phyloP scores from a whole-genome alignment of 768 basidiomycete genomes.

The Tephrocybe sp. region DNA sequence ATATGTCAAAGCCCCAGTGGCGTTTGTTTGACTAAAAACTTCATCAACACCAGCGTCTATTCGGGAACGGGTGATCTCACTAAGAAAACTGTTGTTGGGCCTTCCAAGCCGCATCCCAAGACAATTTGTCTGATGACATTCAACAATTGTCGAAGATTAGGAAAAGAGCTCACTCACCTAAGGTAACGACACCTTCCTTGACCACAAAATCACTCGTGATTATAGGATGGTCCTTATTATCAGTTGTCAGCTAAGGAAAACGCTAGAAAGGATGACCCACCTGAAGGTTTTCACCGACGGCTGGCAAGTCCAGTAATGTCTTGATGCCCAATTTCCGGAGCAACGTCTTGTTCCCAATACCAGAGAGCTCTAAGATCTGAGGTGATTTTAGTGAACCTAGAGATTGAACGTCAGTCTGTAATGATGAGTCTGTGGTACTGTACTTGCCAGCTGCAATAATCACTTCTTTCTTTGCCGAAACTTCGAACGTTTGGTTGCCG shows the following conservation, averaged over 20 bases:
- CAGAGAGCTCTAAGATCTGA: conserved; percentile 46
- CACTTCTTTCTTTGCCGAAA: conserved; percentile 42
- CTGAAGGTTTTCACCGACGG: conserved; percentile 45
- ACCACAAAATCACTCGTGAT: background rate
- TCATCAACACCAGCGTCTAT: background rate
- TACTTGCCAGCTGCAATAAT: conserved; percentile 40
- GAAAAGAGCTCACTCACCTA: background rate
- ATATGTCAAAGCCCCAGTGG: background rate
- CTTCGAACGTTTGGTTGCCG: background rate
- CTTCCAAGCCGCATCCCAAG: background rate
- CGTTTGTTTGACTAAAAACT: background rate
- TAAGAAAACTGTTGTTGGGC: background rate
- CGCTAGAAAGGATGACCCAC: conserved; percentile 13
- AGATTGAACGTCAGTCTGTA: background rate
- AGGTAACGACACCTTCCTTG: background rate
- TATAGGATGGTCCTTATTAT: background rate
- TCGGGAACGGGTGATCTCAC: background rate
- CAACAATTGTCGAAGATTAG: background rate
- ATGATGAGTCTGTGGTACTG: conserved; percentile 6
- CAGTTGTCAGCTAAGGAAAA: no score
- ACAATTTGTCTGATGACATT: background rate
- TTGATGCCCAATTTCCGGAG: conserved; percentile 36
- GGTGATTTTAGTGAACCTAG: conserved; percentile 14
- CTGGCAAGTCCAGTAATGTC: conserved; percentile 38
- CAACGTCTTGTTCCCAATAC: conserved; percentile 43